phyloP scores from a whole-genome alignment of 345 rosid genomes.

The Noccaea caerulescens region DNA sequence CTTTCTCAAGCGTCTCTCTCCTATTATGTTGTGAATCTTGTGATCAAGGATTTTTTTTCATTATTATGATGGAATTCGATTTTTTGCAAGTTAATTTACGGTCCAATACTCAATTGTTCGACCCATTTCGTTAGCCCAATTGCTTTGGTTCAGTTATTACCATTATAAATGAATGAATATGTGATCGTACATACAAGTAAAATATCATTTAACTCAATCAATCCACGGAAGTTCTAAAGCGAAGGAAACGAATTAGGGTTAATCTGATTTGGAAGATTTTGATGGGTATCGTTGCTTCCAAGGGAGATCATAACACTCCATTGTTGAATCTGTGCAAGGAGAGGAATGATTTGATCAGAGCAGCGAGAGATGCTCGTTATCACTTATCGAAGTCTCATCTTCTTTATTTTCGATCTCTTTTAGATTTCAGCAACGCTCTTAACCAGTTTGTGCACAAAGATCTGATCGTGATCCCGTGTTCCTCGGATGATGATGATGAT shows the following conservation, averaged over 20 bases:
- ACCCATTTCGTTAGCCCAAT: no score
- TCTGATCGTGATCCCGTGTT: conserved; percentile 26
- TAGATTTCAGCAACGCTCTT: conserved; percentile 37
- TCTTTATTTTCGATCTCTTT: conserved; percentile 42
- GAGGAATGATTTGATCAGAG: conserved; percentile 45
- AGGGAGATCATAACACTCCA: conserved; percentile 33
- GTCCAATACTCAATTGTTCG: no score
- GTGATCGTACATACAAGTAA: no score
- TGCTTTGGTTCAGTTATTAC: no score
- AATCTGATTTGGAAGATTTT: background rate
- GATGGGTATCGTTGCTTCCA: conserved; percentile 39
- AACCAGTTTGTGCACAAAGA: conserved; percentile 43
- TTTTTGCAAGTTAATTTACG: background rate
- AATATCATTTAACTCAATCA: background rate
- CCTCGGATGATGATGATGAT: conserved; percentile 36
- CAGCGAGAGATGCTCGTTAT: conserved; percentile 39
- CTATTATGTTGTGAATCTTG: background rate
- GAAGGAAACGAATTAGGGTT: conserved; percentile 21
- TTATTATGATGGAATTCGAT: background rate
- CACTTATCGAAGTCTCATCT: conserved; percentile 42
- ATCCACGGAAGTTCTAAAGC: background rate
- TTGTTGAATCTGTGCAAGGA: conserved; percentile 47
- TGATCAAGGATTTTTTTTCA: background rate
- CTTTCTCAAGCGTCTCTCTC: conserved; percentile 3
- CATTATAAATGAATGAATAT: no score